These are phyloP conservation scores for Porphyrellus cyaneotinctus DNA, from an alignment of 768 basidiomycete genomes.

Conservation along the genomic window DNA sequence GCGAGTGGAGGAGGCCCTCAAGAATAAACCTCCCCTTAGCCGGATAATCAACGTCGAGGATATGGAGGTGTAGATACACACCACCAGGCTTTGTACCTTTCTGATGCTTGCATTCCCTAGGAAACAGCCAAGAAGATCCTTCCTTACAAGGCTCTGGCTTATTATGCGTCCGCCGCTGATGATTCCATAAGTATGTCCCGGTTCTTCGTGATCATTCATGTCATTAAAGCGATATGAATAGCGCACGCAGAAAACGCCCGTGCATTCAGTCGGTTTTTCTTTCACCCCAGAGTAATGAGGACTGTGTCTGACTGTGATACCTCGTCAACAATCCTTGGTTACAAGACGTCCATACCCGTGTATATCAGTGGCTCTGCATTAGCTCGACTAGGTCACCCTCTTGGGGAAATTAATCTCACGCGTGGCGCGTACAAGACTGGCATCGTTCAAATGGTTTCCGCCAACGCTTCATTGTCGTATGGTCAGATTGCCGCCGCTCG, in stretches of 20 bases:
- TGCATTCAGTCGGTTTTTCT: conserved; percentile 85
- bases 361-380: conserved; percentile 82
- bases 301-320: conserved; percentile 60
- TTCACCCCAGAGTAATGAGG: conserved; percentile 77
- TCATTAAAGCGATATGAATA: conserved; percentile 26
- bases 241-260: conserved; percentile 66
- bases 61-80: conserved; percentile 57
- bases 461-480: conserved; percentile 68
- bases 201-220: conserved; percentile 11
- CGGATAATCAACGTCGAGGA: conserved; percentile 74
- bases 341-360: conserved; percentile 67
- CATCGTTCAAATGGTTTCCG: conserved; percentile 84
- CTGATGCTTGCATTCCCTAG: conserved; percentile 32
- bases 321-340: conserved; percentile 72
- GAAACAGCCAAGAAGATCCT: conserved; percentile 68
- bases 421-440: conserved; percentile 59
- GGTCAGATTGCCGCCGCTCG: conserved; percentile 56
- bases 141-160: conserved; percentile 71
- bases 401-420: conserved; percentile 84
- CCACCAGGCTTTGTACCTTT: neutral
- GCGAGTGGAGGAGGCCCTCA: conserved; percentile 58
- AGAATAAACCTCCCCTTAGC: conserved; percentile 58
- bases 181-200: conserved; percentile 69
- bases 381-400: conserved; percentile 83
- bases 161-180: conserved; percentile 84